These are phyloP conservation scores for Pyricularia sp. DNA, from an alignment of 2,329 filamentous ascomycete species.

Conservation along the genomic window DNA sequence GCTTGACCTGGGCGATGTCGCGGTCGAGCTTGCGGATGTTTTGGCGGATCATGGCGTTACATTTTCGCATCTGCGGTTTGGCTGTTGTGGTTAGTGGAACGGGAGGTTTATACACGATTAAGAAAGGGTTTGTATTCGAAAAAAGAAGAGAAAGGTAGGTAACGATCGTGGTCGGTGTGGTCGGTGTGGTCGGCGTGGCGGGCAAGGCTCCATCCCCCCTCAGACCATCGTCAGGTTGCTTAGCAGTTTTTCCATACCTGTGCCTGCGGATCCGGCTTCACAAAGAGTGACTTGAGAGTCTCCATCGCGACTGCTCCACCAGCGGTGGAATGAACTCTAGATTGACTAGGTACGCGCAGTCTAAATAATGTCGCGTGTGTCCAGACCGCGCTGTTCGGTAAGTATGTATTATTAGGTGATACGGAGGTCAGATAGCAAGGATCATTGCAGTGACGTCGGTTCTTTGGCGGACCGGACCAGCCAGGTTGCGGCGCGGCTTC, in stretches of 20 bases:
- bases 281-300: conserved; percentile 75
- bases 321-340: not conserved
- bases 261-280: conserved; percentile 83
- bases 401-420: not conserved
- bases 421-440: not conserved
- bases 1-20: conserved; percentile 71
- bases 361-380: not conserved
- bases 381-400: not conserved
- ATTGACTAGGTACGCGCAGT: not conserved
- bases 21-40: conserved; percentile 94
- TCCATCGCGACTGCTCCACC: conserved; percentile 54
- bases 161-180: not conserved
- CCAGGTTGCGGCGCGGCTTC: not conserved
- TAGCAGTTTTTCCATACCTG: conserved; percentile 52
- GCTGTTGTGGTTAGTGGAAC: not conserved
- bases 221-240: not conserved
- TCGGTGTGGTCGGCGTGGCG: no score
- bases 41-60: conserved; percentile 77
- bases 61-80: conserved; percentile 72
- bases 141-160: not conserved
- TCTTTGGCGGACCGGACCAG: not conserved
- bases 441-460: not conserved
- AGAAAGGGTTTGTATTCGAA: not conserved
- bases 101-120: not conserved
- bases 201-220: no score